These are phyloP conservation scores for Ascochyta viciae-villosae DNA, from an alignment of 2,329 filamentous ascomycete species.

Conservation along the genomic window DNA sequence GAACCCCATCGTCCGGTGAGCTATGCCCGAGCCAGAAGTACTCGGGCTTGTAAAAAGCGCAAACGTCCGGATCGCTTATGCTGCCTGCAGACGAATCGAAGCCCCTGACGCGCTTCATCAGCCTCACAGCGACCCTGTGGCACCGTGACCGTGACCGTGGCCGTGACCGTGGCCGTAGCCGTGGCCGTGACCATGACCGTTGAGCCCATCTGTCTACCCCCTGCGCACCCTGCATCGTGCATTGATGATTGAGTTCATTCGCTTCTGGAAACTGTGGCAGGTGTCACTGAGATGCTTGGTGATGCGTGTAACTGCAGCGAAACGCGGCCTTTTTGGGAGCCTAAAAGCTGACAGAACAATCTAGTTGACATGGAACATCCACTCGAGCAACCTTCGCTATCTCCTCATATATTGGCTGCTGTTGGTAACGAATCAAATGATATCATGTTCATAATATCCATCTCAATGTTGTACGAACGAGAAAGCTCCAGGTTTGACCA, in stretches of 20 bases:
- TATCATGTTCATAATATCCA: neutral
- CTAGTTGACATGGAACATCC: neutral
- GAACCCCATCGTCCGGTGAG: conserved; percentile 9
- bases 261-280: conserved; percentile 12
- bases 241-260: conserved; percentile 1
- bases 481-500: neutral
- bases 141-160: neutral
- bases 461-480: neutral
- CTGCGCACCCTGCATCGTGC: neutral
- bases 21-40: conserved; percentile 6
- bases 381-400: neutral
- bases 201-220: neutral
- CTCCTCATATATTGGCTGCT: neutral
- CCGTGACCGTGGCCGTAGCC: neutral
- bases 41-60: conserved; percentile 3
- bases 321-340: neutral
- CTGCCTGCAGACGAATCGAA: neutral
- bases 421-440: no score
- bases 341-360: neutral
- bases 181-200: neutral
- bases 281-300: conserved; percentile 12
- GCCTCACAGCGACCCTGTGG: conserved; percentile 1
- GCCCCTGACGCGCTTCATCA: neutral
- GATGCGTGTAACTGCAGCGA: conserved; percentile 5
- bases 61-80: conserved; percentile 1